Percentiles rank a stretch among this genome's conserved stretches.
Conservation (phyloP, 1,284 basidiomycete genomes). For the Mycena citricolor region DNA sequence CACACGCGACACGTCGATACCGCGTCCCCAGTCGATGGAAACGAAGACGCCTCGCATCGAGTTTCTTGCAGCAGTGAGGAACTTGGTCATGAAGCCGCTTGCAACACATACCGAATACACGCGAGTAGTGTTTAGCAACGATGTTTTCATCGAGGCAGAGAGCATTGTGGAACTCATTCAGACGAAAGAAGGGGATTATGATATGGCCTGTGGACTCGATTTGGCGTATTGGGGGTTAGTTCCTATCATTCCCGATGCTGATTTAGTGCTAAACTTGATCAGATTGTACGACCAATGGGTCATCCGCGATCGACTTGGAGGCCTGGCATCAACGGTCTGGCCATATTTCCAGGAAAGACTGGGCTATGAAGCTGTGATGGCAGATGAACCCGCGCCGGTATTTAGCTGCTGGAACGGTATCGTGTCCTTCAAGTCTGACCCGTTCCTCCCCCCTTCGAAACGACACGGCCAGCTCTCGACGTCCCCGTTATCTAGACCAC, state of each 20-base stretch:
- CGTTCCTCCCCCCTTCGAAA: constrained; percentile 40
- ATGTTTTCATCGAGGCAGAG: constrained; percentile 48
- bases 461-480: constrained; percentile 31
- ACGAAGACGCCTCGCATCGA: constrained; percentile 37
- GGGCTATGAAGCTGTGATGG: constrained; percentile 34
- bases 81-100: constrained; percentile 47
- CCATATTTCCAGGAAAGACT: constrained; percentile 49
- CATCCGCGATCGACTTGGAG: constrained; percentile 41
- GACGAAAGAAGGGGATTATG: constrained; percentile 46
- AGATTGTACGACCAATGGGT: constrained; percentile 50
- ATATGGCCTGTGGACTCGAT: constrained; percentile 58
- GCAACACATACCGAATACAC: constrained; percentile 37
- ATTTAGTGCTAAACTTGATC: too few species aligned
- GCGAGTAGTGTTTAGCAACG: constrained; percentile 50
- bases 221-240: constrained; percentile 39
- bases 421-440: constrained; percentile 46
- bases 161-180: constrained; percentile 45
- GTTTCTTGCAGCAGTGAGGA: constrained; percentile 45
- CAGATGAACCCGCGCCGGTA: constrained; percentile 46
- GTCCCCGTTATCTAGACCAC: constrained; percentile 27
- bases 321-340: constrained; percentile 45
- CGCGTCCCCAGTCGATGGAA: constrained; percentile 35
- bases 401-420: constrained; percentile 64
- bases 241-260: too few species aligned
- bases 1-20: constrained; percentile 30